These are phyloP conservation scores for Panicum hallii DNA, from an alignment of 202 grass and related monocot genomes.

Conservation along the genomic window DNA sequence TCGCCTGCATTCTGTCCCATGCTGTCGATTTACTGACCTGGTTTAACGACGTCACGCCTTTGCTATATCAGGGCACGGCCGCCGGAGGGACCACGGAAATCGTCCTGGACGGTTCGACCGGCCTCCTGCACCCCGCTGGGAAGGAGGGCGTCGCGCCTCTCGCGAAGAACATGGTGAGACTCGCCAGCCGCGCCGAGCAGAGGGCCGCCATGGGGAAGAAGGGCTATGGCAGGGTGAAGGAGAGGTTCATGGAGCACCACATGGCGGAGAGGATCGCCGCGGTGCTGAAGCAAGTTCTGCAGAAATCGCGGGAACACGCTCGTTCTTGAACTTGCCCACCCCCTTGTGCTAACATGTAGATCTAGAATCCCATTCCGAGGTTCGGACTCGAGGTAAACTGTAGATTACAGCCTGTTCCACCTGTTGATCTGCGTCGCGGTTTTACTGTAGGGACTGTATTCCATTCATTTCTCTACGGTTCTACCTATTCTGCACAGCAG, in stretches of 20 bases:
- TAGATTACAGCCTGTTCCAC: background rate
- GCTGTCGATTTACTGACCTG: constrained; percentile 35
- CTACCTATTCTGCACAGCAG: background rate
- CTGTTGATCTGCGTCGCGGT: background rate
- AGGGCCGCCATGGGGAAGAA: constrained; percentile 75
- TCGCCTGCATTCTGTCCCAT: constrained; percentile 34
- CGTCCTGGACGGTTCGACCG: constrained; percentile 74
- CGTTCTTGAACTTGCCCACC: constrained; percentile 44
- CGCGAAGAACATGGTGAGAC: constrained; percentile 72
- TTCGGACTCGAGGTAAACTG: background rate
- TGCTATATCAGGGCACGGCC: constrained; percentile 69
- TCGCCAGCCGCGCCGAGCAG: constrained; percentile 68
- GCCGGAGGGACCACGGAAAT: constrained; percentile 95
- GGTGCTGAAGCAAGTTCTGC: constrained; percentile 70
- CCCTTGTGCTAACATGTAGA: constrained; percentile 15
- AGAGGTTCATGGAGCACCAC: constrained; percentile 87
- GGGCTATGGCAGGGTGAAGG: constrained; percentile 77
- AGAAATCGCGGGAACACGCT: constrained; percentile 54
- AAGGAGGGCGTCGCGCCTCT: constrained; percentile 80
- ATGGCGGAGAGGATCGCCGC: constrained; percentile 75
- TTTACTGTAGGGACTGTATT: background rate
- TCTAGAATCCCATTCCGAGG: background rate
- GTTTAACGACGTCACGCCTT: constrained; percentile 30
- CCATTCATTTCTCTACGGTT: background rate
- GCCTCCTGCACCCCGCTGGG: constrained; percentile 76